Evolutionary conservation across 1,284 basidiomycete species (phyloP), one percentile per base, ranked within the genome.

Genomic region (Microbotryomycetes sp.): DNA sequence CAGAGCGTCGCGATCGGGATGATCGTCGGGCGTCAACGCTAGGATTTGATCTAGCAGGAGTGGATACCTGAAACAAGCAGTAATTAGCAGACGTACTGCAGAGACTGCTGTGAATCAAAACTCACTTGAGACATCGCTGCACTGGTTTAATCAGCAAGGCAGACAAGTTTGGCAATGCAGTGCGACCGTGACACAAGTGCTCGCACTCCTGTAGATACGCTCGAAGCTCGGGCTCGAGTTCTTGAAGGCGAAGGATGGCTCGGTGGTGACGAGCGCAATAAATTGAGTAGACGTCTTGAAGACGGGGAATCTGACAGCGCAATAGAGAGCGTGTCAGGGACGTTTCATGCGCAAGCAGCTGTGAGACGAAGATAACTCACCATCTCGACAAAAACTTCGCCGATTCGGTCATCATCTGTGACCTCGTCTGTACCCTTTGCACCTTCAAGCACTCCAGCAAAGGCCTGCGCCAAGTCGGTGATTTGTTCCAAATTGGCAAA

Each of bases 91-190:
- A 16, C 23, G 3, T 6, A 7, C 9, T 28, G 2, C 23, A 19
- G 23, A 51, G 49, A n/a, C n/a, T n/a, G n/a, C n/a, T n/a, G n/a
- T n/a, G n/a, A n/a, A 26, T 28, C 6, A 31, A 4, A 26, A 51
- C 23, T 4, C 6, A 19, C 58, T 69, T 69, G 70, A 74, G 72
- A 47, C 75, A 74, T 4, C 76, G 72, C 66, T 77, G 76, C 1
- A 77, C 76, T 3, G 76, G 77, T 64, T 78, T 78, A 73, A 78
- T 78, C 47, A 78, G 70, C 16, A 78, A 69, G 3, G 74, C 75
- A 2, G 73, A 71, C 56, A 78, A 66, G 56, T 78, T 76, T 77
- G 77, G 78, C 3, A 76, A 75, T 51, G 69, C 74, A 4, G 76
- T 77, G 15, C 69, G 65, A 0, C 70, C 69, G 53, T 65, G 58